These are phyloP conservation scores for Pyrenopolyporus hunteri DNA, from an alignment of 495 filamentous ascomycete species.

Conservation along the genomic window DNA sequence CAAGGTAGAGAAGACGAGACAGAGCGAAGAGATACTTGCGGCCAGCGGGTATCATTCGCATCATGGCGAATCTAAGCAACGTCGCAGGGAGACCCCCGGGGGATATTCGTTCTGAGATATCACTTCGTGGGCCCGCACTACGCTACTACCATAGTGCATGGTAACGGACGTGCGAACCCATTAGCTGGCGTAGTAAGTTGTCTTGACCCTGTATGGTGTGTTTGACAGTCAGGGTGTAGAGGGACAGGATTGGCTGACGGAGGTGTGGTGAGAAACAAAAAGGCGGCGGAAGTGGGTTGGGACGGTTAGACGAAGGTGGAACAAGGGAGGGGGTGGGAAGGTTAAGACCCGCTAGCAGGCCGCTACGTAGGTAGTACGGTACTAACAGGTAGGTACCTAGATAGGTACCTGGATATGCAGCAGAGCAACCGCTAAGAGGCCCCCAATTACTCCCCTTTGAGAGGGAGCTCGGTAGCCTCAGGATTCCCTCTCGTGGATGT, in stretches of 20 bases:
- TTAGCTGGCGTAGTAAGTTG: neutral
- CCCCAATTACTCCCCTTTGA: slow-evolving; percentile 2
- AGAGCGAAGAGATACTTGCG: too few species aligned
- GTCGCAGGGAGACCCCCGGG: too few species aligned
- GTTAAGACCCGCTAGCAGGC: too few species aligned
- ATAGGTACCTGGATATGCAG: too few species aligned
- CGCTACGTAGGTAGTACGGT: too few species aligned
- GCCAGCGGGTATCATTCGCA: too few species aligned
- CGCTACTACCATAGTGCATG: slow-evolving; percentile 11
- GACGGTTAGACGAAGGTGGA: slow-evolving; percentile 16
- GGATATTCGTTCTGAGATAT: slow-evolving; percentile 6
- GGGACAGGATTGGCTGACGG: slow-evolving; percentile 34
- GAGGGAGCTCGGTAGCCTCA: slow-evolving; percentile 31
- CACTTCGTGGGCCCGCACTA: slow-evolving; percentile 1
- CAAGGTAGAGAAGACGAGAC: too few species aligned
- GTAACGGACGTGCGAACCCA: slow-evolving; percentile 24
- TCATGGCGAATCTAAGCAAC: too few species aligned
- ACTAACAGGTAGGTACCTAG: too few species aligned
- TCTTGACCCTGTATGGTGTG: slow-evolving; percentile 40
- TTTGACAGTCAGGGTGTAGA: slow-evolving; percentile 45
- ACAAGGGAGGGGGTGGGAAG: too few species aligned
- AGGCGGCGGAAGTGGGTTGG: slow-evolving; percentile 16
- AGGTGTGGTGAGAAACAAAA: neutral
- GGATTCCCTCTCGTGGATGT: slow-evolving; percentile 30
- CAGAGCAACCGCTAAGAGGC: too few species aligned